Conservation (phyloP, 192 early-diverging fungal genomes). For the Coemansia sp. region DNA sequence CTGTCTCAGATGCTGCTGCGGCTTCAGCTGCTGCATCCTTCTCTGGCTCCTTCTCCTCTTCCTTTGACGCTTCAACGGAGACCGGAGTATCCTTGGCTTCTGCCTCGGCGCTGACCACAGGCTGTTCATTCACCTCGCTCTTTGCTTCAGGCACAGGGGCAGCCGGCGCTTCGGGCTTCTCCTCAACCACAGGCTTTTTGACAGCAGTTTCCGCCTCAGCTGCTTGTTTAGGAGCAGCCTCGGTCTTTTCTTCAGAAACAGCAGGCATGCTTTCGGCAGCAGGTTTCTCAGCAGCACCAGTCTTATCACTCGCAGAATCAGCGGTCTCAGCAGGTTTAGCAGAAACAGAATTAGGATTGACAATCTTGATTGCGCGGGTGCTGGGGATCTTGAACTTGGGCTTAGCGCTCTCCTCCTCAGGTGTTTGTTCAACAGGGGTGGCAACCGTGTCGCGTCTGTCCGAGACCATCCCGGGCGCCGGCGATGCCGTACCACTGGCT, state of each 20-base stretch:
- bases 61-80: conserved; percentile 14
- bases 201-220: background rate
- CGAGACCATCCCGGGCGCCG: conserved; percentile 27
- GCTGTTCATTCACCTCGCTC: background rate
- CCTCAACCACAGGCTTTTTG: conserved; percentile 14
- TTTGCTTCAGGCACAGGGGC: conserved; percentile 27
- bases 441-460: conserved; percentile 29
- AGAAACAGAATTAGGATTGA: conserved; percentile 42
- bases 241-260: background rate
- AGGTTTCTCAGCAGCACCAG: conserved; percentile 13
- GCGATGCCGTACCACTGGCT: conserved; percentile 45
- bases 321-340: background rate
- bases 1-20: conserved; percentile 3
- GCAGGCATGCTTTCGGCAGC: background rate
- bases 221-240: conserved; percentile 19
- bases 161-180: background rate
- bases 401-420: conserved; percentile 38
- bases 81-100: conserved; percentile 8
- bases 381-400: conserved; percentile 52
- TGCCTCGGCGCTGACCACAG: background rate
- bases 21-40: background rate
- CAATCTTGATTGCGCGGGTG: conserved; percentile 49
- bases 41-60: conserved; percentile 7
- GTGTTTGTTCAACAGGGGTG: conserved; percentile 15
- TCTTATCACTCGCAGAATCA: conserved; percentile 19